phyloP scores from a whole-genome alignment of 1,139 yeast species.

The Yamadazyma pseudoaaseri region DNA sequence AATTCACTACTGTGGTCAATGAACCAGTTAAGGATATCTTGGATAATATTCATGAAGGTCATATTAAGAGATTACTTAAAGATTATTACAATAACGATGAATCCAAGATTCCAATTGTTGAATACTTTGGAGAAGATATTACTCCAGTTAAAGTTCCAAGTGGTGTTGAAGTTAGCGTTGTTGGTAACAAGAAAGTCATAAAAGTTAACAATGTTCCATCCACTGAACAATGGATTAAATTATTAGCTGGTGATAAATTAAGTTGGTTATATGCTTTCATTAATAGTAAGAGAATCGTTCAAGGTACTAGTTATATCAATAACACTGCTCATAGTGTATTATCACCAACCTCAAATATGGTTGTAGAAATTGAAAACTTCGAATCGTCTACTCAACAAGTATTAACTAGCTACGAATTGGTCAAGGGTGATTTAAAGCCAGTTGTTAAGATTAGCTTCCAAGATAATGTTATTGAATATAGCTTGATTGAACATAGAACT shows the following conservation, averaged over 20 bases:
- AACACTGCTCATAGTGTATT: constrained; percentile 82
- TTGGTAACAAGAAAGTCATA: constrained; percentile 40
- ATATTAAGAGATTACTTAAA: constrained; percentile 63
- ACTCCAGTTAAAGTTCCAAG: constrained; percentile 28
- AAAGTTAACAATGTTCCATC: constrained; percentile 47
- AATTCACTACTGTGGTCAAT: constrained; percentile 78
- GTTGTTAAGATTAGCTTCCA: constrained; percentile 62
- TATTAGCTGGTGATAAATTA: constrained; percentile 75
- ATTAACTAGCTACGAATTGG: constrained; percentile 65
- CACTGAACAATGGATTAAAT: constrained; percentile 66
- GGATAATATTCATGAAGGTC: constrained; percentile 89
- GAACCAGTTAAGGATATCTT: constrained; percentile 91
- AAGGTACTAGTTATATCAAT: constrained; percentile 73
- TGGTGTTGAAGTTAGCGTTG: constrained; percentile 17
- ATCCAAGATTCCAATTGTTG: constrained; percentile 78
- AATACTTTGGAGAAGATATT: constrained; percentile 78
- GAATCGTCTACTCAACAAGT: constrained; percentile 47
- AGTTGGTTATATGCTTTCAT: constrained; percentile 94
- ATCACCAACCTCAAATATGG: constrained; percentile 65
- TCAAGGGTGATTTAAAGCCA: constrained; percentile 69
- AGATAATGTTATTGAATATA: constrained; percentile 57
- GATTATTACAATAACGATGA: constrained; percentile 72
- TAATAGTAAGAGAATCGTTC: constrained; percentile 76
- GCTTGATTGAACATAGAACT: constrained; percentile 86
- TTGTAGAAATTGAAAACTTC: constrained; percentile 52